phyloP scores from a whole-genome alignment of 495 filamentous ascomycete species.

The Alectoria sarmentosa region DNA sequence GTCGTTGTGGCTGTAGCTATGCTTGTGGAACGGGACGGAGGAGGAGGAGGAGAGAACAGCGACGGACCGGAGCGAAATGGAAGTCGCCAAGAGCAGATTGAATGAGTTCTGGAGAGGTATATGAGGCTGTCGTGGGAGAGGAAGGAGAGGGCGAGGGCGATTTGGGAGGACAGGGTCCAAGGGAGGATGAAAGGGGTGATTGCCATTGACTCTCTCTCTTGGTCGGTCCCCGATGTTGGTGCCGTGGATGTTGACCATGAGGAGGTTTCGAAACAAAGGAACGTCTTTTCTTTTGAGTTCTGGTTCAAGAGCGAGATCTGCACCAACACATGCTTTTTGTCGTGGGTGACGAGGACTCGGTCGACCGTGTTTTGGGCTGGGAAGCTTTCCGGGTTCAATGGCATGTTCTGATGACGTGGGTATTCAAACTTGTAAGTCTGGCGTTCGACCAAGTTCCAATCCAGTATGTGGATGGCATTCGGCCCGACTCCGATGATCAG shows the following conservation, averaged over 20 bases:
- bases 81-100: constrained; percentile 20
- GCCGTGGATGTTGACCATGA: constrained; percentile 1
- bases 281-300: constrained; percentile 16
- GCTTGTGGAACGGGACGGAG: not conserved
- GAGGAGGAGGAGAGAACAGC: constrained; percentile 6
- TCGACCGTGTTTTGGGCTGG: constrained; percentile 12
- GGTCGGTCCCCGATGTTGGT: not conserved
- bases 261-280: constrained; percentile 14
- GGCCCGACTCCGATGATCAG: constrained; percentile 26
- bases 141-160: constrained; percentile 18
- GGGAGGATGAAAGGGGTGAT: constrained; percentile 16
- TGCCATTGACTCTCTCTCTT: constrained; percentile 3
- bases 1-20: not conserved
- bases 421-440: constrained; percentile 16
- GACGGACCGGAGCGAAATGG: constrained; percentile 10
- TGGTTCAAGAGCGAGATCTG: constrained; percentile 9
- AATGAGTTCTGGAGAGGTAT: constrained; percentile 19
- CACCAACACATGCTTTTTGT: constrained; percentile 22
- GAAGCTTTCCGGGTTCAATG: not conserved
- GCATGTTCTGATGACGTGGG: not conserved
- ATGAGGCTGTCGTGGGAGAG: constrained; percentile 22
- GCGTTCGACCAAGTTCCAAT: constrained; percentile 18
- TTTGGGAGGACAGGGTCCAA: constrained; percentile 15
- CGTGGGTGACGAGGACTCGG: constrained; percentile 17
- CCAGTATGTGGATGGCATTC: constrained; percentile 19